These are phyloP conservation scores for Auriscalpium vulgare DNA, from an alignment of 768 basidiomycete species.

Conservation along the genomic window DNA sequence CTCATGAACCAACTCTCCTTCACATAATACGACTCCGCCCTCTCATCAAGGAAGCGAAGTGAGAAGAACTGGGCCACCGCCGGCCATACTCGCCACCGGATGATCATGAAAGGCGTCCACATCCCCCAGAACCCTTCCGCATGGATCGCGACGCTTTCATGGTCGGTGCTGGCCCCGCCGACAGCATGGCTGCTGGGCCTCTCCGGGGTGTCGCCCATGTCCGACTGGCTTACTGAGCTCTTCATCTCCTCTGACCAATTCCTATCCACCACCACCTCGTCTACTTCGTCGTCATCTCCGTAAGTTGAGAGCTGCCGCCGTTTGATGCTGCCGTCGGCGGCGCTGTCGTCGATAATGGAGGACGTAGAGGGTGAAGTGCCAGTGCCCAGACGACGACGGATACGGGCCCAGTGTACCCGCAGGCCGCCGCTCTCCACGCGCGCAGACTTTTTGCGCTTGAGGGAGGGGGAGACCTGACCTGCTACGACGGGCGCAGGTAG, in stretches of 20 bases:
- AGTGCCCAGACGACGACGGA: constrained; percentile 47
- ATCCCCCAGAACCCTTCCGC: constrained; percentile 29
- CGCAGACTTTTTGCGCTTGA: constrained; percentile 29
- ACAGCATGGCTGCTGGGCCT: constrained; percentile 37
- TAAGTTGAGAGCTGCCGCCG: constrained; percentile 22
- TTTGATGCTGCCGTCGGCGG: constrained; percentile 21
- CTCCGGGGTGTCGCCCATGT: constrained; percentile 39
- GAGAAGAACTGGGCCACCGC: constrained; percentile 48
- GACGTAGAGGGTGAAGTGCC: constrained; percentile 45
- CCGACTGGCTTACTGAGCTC: constrained; percentile 44
- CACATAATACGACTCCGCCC: constrained; percentile 41
- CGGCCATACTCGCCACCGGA: constrained; percentile 57
- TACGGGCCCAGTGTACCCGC: constrained; percentile 38
- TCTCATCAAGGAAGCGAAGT: constrained; percentile 51
- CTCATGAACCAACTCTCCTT: constrained; percentile 70
- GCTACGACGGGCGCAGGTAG: constrained; percentile 10
- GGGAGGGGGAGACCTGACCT: constrained; percentile 11
- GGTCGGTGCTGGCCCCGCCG: constrained; percentile 30
- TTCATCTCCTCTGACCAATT: constrained; percentile 55
- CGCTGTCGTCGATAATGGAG: constrained; percentile 18
- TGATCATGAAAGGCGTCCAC: constrained; percentile 28
- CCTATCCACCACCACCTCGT: constrained; percentile 73
- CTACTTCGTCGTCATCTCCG: constrained; percentile 38
- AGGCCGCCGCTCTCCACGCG: constrained; percentile 26
- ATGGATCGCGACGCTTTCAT: constrained; percentile 26